Evolutionary conservation across 2,329 filamentous ascomycete species (phyloP).

Genomic region (Coleophoma cylindrospora): DNA sequence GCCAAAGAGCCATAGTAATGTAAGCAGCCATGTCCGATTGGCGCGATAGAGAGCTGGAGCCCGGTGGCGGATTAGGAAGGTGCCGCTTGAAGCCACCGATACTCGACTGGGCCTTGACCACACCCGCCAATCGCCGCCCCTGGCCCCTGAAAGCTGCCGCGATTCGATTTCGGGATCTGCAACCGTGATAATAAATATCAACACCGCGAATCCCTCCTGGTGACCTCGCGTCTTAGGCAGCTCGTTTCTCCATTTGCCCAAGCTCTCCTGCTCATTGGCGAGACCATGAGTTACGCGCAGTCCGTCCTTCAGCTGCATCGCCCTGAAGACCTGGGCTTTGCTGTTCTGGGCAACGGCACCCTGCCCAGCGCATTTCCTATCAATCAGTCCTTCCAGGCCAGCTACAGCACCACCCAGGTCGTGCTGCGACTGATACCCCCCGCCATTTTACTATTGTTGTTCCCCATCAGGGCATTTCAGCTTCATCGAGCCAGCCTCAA

Average conservation of each 20-base stretch:
- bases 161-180: too few relatives aligned
- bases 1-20: too few relatives aligned
- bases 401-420: not conserved
- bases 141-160: too few relatives aligned
- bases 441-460: conserved; percentile 1
- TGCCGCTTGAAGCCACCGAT: too few relatives aligned
- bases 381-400: not conserved
- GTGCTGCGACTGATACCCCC: not conserved
- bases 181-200: too few relatives aligned
- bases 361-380: not conserved
- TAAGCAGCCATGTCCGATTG: too few relatives aligned
- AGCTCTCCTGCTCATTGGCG: not conserved
- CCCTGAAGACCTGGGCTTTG: not conserved
- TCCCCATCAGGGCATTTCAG: not conserved
- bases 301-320: not conserved
- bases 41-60: too few relatives aligned
- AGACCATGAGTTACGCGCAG: not conserved
- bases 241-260: not conserved
- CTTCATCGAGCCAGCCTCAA: conserved; percentile 2
- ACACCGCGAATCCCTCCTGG: not conserved
- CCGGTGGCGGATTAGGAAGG: too few relatives aligned
- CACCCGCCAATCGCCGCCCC: too few relatives aligned
- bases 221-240: not conserved
- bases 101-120: too few relatives aligned
- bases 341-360: not conserved